phyloP scores from a whole-genome alignment of 495 filamentous ascomycete genomes.

The Bryoglossum gracile region DNA sequence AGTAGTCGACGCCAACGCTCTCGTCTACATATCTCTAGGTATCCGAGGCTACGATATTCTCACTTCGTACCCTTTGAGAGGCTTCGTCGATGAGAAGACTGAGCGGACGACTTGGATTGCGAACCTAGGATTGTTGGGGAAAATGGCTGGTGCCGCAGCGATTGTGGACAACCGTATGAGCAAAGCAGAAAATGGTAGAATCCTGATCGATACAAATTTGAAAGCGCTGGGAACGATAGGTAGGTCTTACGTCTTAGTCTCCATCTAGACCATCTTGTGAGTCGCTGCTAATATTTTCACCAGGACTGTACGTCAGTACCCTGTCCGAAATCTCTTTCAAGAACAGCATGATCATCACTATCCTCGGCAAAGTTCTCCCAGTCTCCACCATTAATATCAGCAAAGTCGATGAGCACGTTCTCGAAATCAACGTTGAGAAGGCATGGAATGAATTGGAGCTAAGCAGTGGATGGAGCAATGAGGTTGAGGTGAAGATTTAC shows the following conservation, averaged over 20 bases:
- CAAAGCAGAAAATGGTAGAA: conserved; percentile 47
- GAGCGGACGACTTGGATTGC: conserved; percentile 40
- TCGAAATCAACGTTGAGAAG: conserved; percentile 67
- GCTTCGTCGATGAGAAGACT: conserved; percentile 41
- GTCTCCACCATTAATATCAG: conserved; percentile 55
- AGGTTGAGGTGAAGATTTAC: conserved; percentile 65
- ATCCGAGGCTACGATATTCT: conserved; percentile 74
- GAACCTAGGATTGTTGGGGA: conserved; percentile 74
- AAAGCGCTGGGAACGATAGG: conserved; percentile 81
- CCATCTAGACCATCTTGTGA: too few relatives aligned
- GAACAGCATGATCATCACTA: conserved; percentile 66
- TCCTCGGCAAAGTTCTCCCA: conserved; percentile 63
- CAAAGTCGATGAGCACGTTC: conserved; percentile 45
- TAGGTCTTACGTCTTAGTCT: conserved; percentile 30
- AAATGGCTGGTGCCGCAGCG: conserved; percentile 85
- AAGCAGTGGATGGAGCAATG: conserved; percentile 73
- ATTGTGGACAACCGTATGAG: conserved; percentile 52
- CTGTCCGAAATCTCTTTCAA: conserved; percentile 52
- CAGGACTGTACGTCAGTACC: conserved; percentile 64
- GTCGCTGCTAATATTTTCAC: neutral
- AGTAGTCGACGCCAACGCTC: conserved; percentile 29
- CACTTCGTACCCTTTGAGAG: conserved; percentile 57
- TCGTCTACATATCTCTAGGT: conserved; percentile 54
- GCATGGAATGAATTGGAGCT: conserved; percentile 76
- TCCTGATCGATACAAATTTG: conserved; percentile 56